These are phyloP conservation scores for Lactarius trivialis DNA, from an alignment of 768 basidiomycete species.

Conservation along the genomic window DNA sequence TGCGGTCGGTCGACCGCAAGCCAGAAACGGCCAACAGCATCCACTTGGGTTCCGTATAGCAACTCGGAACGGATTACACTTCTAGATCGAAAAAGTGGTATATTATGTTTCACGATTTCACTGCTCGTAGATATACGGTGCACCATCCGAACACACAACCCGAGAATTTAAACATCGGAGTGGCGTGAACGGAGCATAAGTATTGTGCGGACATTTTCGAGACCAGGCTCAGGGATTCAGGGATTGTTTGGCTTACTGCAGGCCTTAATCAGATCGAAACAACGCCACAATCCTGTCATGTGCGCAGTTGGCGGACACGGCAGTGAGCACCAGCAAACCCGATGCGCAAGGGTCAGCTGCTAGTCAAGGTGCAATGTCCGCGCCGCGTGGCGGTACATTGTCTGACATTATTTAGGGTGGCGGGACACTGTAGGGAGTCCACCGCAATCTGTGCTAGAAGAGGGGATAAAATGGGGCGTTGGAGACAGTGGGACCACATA, in stretches of 20 bases:
- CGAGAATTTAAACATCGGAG: not conserved
- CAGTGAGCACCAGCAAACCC: too few relatives aligned
- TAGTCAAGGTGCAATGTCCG: not conserved
- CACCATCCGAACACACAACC: not conserved
- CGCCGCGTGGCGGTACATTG: not conserved
- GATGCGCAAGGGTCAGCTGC: not conserved
- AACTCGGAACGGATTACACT: not conserved
- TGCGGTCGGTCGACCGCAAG: not conserved
- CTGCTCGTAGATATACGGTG: too few relatives aligned
- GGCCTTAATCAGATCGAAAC: not conserved
- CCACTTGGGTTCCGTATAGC: not conserved
- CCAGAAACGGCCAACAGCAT: not conserved
- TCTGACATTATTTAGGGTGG: not conserved
- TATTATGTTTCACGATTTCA: not conserved
- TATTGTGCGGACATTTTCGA: not conserved
- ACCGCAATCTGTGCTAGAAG: not conserved
- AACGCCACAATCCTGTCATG: not conserved
- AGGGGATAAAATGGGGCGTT: not conserved
- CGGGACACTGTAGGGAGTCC: not conserved
- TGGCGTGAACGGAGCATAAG: not conserved
- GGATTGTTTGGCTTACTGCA: not conserved
- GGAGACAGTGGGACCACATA: not conserved
- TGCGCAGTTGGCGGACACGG: not conserved
- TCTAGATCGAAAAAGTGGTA: not conserved
- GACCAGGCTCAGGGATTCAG: not conserved